A percentile compares a stretch with the other conserved stretches of the same genome.
These are phyloP conservation scores for Xerocomellus dryophilus DNA, from an alignment of 768 basidiomycete species.

Conservation along the genomic window DNA sequence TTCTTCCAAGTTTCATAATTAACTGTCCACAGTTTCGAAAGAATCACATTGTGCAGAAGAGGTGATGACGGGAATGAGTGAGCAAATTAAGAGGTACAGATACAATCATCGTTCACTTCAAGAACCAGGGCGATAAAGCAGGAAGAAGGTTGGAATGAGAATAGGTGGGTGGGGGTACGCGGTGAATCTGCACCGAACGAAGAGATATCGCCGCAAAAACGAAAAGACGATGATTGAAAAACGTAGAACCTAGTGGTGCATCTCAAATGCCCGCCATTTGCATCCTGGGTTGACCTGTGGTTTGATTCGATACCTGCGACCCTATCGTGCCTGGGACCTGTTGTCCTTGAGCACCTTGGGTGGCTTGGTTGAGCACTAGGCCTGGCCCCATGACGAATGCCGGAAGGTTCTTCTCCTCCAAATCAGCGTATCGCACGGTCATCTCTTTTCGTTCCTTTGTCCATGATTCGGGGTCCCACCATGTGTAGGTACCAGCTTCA, in stretches of 20 bases:
- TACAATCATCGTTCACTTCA: constrained; percentile 38
- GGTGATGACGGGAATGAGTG: constrained; percentile 17
- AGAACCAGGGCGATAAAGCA: constrained; percentile 26
- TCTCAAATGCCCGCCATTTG: constrained; percentile 35
- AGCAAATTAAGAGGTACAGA: constrained; percentile 37
- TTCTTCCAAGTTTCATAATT: constrained; percentile 2
- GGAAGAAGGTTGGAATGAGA: constrained; percentile 15
- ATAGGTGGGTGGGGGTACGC: constrained; percentile 1
- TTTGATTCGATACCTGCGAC: constrained; percentile 25
- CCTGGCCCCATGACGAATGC: constrained; percentile 55
- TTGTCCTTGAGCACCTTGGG: constrained; percentile 37
- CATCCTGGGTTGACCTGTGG: constrained; percentile 32
- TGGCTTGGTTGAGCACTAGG: constrained; percentile 39
- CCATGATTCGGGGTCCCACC: constrained; percentile 84
- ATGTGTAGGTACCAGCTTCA: constrained; percentile 86
- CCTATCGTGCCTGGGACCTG: constrained; percentile 35
- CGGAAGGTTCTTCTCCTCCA: constrained; percentile 69
- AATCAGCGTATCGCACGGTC: constrained; percentile 68
- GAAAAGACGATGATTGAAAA: constrained; percentile 9
- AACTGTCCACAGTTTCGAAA: constrained; percentile 18
- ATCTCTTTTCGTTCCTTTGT: constrained; percentile 74
- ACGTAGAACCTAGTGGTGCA: constrained; percentile 10
- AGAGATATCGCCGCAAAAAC: constrained; percentile 12
- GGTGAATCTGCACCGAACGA: constrained; percentile 3
- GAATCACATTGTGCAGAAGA: constrained; percentile 22